Conservation (phyloP, 805 yeast species). For the Debaryomyces tyrocola region DNA sequence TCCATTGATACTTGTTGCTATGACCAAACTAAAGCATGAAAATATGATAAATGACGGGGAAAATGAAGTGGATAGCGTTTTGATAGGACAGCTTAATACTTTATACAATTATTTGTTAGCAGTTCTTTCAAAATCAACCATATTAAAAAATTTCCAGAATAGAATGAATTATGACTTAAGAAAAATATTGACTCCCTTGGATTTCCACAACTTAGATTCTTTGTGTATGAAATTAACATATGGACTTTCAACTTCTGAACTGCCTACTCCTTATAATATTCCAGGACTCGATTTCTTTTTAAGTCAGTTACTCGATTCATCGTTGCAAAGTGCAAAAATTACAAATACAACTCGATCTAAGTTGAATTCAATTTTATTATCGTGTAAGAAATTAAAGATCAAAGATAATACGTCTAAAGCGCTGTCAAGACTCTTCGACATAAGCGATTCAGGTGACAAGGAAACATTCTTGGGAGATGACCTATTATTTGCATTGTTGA, state of each 20-base stretch:
- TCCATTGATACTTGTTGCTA: constrained; percentile 75
- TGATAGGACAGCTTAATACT: constrained; percentile 59
- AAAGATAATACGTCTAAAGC: constrained; percentile 3
- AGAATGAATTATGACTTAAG: constrained; percentile 83
- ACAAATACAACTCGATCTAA: constrained; percentile 56
- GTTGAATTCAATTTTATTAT: constrained; percentile 54
- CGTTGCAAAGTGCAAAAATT: constrained; percentile 43
- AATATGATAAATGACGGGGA: constrained; percentile 38
- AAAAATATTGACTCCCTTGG: constrained; percentile 71
- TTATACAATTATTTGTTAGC: constrained; percentile 78
- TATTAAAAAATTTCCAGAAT: constrained; percentile 63
- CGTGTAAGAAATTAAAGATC: constrained; percentile 20
- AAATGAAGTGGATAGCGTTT: constrained; percentile 13
- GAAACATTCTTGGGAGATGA: constrained; percentile 34
- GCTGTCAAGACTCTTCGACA: constrained; percentile 4
- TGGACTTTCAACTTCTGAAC: constrained; percentile 20
- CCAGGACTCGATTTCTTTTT: constrained; percentile 13
- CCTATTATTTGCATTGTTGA: constrained; percentile 72
- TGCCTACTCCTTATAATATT: not conserved
- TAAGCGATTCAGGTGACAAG: constrained; percentile 4
- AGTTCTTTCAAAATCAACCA: constrained; percentile 77
- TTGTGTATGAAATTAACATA: constrained; percentile 43
- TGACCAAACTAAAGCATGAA: constrained; percentile 54
- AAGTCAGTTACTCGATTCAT: constrained; percentile 27
- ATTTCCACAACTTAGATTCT: constrained; percentile 66